These are phyloP conservation scores for Xylaria sp. DNA, from an alignment of 2,329 filamentous ascomycete genomes.

Conservation along the genomic window DNA sequence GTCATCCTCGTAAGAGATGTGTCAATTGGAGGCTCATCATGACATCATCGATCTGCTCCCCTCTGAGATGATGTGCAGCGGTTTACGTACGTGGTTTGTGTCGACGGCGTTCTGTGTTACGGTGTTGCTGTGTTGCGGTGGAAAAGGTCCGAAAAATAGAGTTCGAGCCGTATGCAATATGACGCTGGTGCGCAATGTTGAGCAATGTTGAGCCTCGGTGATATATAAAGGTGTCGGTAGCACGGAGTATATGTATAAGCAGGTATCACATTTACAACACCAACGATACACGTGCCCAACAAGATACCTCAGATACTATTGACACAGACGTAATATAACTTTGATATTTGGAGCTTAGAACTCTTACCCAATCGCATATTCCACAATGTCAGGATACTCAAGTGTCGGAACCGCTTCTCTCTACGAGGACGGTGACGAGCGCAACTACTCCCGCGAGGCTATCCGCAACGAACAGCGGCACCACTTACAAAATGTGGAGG, in stretches of 20 bases:
- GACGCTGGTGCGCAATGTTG: conserved; percentile 17
- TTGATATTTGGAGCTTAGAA: background rate
- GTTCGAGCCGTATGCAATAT: conserved; percentile 30
- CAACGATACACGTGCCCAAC: background rate
- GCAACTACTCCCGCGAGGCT: conserved; percentile 39
- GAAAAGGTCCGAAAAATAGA: conserved; percentile 21
- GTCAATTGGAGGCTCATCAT: conserved; percentile 30
- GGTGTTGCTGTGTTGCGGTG: background rate
- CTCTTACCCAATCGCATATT: background rate
- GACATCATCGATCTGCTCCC: conserved; percentile 35
- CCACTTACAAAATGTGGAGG: conserved; percentile 42
- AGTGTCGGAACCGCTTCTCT: conserved; percentile 31
- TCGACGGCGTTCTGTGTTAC: background rate
- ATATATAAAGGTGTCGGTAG: conserved; percentile 12
- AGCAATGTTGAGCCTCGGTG: background rate
- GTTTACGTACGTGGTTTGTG: background rate
- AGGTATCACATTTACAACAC: background rate
- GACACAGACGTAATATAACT: background rate
- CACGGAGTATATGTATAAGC: background rate
- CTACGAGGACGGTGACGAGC: conserved; percentile 42
- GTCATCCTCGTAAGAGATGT: background rate
- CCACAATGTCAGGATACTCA: conserved; percentile 24
- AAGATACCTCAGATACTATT: background rate
- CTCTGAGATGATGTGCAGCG: background rate
- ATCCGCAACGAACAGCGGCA: conserved; percentile 42